Base-by-base conservation (phyloP, 2,329 filamentous ascomycete species). In the Colletotrichum trifolii region DNA sequence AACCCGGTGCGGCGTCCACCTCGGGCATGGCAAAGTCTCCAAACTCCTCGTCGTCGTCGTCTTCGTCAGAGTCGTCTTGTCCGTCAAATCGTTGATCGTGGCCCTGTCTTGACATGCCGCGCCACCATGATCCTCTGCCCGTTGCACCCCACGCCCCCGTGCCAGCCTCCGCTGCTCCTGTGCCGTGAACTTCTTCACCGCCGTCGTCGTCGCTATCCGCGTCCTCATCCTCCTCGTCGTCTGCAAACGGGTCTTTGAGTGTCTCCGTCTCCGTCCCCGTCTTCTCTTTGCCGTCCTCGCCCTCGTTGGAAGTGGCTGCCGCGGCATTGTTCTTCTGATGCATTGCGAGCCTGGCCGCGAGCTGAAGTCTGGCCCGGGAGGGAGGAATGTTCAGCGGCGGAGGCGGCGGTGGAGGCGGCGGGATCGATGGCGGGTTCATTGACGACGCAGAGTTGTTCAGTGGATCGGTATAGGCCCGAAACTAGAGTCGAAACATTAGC, bases 331-430 rank as follows among this genome's bases (percentile, higher is more conserved):
- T 87, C 76, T 92, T 90, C 70, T 89, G 87, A 69, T 93, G 91
- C 78, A 91, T 87, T 2, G 92, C 87, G 72, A 98, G 84, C 11
- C 94, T 89, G 11, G 92, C 92, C n/a, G 94, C 94, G n/a, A 98
- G 86, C 76, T 97, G 93, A 60, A 93, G 85, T 54, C 95, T 89
- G 8, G 95, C 95, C 56, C 95, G 89, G 8, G 93, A 96, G 2
- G 95, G 94, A 1, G 92, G 90, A 40, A 95, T 89, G 75, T 95
- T 96, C 72, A 97, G 83, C 11, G 94, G 93, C 38, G 92, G 90
- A 25, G 89, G 91, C n/a, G 91, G 90, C 1, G 87, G 85, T 2
- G 84, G 85, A 3, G 87, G 87, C 7, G 87, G 85, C 3, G 78
- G 85, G 52, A 88, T 84, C 11, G 86, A 87, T 2, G 85, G 87